Conservation (phyloP, 2,329 filamentous ascomycete genomes). For the Colletotrichum australisinense region DNA sequence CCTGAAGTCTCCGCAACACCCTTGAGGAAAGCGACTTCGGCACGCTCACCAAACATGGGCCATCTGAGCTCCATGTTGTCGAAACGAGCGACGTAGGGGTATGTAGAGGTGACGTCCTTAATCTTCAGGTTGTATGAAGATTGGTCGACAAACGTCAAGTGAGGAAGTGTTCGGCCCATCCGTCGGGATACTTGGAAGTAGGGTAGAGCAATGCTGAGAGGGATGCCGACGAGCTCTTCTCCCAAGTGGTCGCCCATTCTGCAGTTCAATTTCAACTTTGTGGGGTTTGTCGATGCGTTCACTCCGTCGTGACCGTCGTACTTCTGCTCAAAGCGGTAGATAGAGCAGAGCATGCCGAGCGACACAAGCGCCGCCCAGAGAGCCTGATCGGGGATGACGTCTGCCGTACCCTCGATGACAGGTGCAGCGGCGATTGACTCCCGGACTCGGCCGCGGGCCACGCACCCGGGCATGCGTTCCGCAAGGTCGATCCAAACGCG, state of each 20-base stretch:
- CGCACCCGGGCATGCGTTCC: constrained; percentile 64
- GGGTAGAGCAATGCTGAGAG: constrained; percentile 59
- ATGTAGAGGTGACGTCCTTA: constrained; percentile 57
- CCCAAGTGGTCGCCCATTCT: constrained; percentile 61
- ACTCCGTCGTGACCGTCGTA: constrained; percentile 63
- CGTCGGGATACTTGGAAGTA: constrained; percentile 62
- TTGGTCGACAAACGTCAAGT: constrained; percentile 65
- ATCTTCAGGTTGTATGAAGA: constrained; percentile 64
- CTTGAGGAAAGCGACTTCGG: constrained; percentile 63
- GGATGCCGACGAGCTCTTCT: constrained; percentile 61
- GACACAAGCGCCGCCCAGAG: constrained; percentile 64
- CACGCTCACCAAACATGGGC: constrained; percentile 64
- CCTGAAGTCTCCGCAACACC: constrained; percentile 59
- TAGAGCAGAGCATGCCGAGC: constrained; percentile 63
- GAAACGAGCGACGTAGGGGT: constrained; percentile 62
- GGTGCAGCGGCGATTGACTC: constrained; percentile 61
- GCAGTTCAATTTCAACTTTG: constrained; percentile 47
- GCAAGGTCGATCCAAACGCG: constrained; percentile 65
- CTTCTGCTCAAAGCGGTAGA: constrained; percentile 64
- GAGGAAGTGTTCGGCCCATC: constrained; percentile 62
- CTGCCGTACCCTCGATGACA: constrained; percentile 59
- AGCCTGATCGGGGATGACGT: constrained; percentile 62
- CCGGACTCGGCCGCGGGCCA: constrained; percentile 59
- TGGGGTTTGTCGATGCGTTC: constrained; percentile 45
- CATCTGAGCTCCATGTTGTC: constrained; percentile 66